Conservation (phyloP, 2,329 filamentous ascomycete species). For the Neonectria hederae region DNA sequence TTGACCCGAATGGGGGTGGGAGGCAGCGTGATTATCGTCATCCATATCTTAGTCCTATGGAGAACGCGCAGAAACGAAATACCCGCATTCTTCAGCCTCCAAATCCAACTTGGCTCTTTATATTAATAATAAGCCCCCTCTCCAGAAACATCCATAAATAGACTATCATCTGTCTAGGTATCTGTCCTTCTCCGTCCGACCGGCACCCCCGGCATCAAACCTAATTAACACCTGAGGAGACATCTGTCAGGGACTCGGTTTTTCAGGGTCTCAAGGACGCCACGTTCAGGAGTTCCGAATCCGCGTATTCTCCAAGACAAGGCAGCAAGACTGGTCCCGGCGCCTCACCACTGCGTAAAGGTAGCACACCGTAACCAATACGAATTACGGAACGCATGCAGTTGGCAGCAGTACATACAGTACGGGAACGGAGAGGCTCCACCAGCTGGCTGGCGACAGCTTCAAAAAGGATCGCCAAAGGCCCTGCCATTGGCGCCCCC, state of each 20-base stretch:
- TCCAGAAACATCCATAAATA: slow-evolving; percentile 4
- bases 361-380: background rate
- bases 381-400: slow-evolving; percentile 2
- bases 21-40: slow-evolving; percentile 16
- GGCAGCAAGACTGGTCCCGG: background rate
- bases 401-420: too few relatives aligned
- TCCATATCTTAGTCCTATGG: slow-evolving; percentile 10
- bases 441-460: slow-evolving; percentile 9
- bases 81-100: slow-evolving; percentile 5
- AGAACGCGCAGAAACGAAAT: background rate
- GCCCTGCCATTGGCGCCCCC: slow-evolving; percentile 30
- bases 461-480: slow-evolving; percentile 18
- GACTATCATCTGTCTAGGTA: background rate
- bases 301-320: background rate
- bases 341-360: background rate
- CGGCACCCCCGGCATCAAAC: slow-evolving; percentile 9
- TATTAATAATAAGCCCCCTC: slow-evolving; percentile 13
- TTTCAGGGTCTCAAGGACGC: background rate
- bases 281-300: background rate
- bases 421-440: slow-evolving; percentile 5
- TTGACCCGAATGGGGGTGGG: slow-evolving; percentile 8
- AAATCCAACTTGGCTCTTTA: slow-evolving; percentile 6
- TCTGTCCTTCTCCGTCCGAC: slow-evolving; percentile 6
- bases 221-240: background rate
- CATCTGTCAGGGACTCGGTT: background rate